phyloP scores from a whole-genome alignment of 1,139 yeast genomes.

The Saccharomyces hybrid region DNA sequence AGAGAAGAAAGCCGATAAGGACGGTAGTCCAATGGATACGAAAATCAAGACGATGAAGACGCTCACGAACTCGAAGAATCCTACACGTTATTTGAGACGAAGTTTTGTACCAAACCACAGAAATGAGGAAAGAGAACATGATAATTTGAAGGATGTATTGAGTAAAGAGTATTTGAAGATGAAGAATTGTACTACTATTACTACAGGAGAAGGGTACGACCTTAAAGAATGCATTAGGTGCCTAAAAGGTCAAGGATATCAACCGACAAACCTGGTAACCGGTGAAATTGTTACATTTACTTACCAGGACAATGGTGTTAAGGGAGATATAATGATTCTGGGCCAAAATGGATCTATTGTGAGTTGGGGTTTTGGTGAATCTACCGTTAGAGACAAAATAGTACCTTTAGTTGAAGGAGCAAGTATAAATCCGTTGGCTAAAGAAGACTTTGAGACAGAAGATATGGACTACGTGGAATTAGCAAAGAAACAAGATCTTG shows the following conservation, averaged over 20 bases:
- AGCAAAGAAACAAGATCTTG: conserved; percentile 11
- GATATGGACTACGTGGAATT: conserved; percentile 80
- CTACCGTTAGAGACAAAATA: conserved; percentile 36
- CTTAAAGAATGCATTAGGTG: conserved; percentile 38
- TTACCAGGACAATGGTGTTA: conserved; percentile 26
- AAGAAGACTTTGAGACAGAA: conserved; percentile 55
- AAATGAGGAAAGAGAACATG: neutral
- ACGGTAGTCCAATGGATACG: neutral
- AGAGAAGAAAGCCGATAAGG: neutral
- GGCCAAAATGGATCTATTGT: conserved; percentile 64
- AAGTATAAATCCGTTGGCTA: conserved; percentile 42
- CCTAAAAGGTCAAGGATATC: conserved; percentile 29
- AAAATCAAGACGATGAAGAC: conserved; percentile 2
- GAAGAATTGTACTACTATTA: conserved; percentile 51
- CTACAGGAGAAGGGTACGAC: conserved; percentile 65
- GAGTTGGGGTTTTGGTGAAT: conserved; percentile 71
- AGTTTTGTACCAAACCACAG: conserved; percentile 4
- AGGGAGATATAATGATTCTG: conserved; percentile 52
- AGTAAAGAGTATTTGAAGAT: conserved; percentile 7
- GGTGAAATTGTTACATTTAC: conserved; percentile 57
- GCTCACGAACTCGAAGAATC: conserved; percentile 2
- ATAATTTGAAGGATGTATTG: neutral
- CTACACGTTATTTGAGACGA: conserved; percentile 4
- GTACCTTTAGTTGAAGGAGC: conserved; percentile 42
- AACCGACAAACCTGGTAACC: conserved; percentile 42